phyloP scores from a whole-genome alignment of 805 yeast species.

The Saccharomycopsis guyanensis region DNA sequence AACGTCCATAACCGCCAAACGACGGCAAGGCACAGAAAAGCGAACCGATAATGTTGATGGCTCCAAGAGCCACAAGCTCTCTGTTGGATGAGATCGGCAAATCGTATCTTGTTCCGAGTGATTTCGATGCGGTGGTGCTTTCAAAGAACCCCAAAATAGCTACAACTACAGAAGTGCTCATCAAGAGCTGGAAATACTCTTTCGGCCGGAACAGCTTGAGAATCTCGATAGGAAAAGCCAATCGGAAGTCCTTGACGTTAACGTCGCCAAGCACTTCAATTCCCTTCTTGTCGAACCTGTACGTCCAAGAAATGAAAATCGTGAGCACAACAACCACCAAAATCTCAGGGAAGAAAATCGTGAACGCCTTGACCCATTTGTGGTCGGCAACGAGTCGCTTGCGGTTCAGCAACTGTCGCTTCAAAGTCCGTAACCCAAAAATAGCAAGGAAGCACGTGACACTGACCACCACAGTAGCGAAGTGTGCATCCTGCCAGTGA shows the following conservation, averaged over 20 bases:
- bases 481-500: constrained; percentile 39
- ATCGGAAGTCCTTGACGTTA: constrained; percentile 39
- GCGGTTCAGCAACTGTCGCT: constrained; percentile 29
- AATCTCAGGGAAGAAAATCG: constrained; percentile 76
- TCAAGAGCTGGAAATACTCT: constrained; percentile 43
- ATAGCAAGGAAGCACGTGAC: constrained; percentile 40
- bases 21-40: constrained; percentile 64
- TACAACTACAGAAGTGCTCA: constrained; percentile 66
- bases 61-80: constrained; percentile 85
- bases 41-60: constrained; percentile 58
- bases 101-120: constrained; percentile 69
- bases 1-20: constrained; percentile 94
- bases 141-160: constrained; percentile 90
- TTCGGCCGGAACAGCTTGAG: constrained; percentile 22
- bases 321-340: constrained; percentile 60
- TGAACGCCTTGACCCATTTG: constrained; percentile 32
- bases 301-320: constrained; percentile 42
- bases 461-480: constrained; percentile 57
- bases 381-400: constrained; percentile 7
- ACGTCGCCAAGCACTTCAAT: constrained; percentile 68
- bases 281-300: constrained; percentile 46
- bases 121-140: constrained; percentile 86
- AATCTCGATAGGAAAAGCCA: constrained; percentile 51
- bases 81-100: constrained; percentile 75
- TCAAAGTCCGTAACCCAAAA: constrained; percentile 34